Evolutionary conservation across 352 stramenopile species (phyloP).

Genomic region (Globisporangium nodosum): DNA sequence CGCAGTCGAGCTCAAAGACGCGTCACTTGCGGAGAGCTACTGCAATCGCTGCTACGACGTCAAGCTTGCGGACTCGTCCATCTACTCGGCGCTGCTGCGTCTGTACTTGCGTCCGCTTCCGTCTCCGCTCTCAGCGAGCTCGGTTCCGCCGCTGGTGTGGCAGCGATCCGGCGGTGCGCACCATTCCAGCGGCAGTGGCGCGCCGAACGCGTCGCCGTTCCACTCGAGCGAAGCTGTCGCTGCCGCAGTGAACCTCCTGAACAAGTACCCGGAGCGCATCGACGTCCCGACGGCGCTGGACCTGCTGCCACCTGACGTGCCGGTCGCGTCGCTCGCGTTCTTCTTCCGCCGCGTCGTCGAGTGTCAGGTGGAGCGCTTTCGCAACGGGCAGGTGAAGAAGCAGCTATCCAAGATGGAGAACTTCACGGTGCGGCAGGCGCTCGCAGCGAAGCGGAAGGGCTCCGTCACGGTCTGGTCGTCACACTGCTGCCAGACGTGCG

Average conservation of each 20-base stretch:
- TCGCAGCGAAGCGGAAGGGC: slow-evolving; percentile 59
- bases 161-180: slow-evolving; percentile 9
- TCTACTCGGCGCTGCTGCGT: slow-evolving; percentile 74
- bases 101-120: slow-evolving; percentile 59
- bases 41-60: slow-evolving; percentile 78
- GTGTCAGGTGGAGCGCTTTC: slow-evolving; percentile 61
- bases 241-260: slow-evolving; percentile 67
- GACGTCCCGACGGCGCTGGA: slow-evolving; percentile 74
- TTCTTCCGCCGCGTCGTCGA: slow-evolving; percentile 79
- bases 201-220: slow-evolving; percentile 7
- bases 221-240: slow-evolving; percentile 54
- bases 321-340: slow-evolving; percentile 33
- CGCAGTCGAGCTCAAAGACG: slow-evolving; percentile 66
- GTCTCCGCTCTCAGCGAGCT: slow-evolving; percentile 8
- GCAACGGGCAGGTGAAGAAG: slow-evolving; percentile 81
- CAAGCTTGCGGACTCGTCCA: slow-evolving; percentile 69
- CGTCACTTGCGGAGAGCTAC: slow-evolving; percentile 65
- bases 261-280: slow-evolving; percentile 80
- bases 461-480: slow-evolving; percentile 74
- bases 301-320: slow-evolving; percentile 55
- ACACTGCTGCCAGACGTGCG: slow-evolving; percentile 63
- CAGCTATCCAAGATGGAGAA: slow-evolving; percentile 88
- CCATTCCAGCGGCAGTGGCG: slow-evolving; percentile 1
- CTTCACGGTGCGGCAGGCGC: slow-evolving; percentile 64
- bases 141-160: slow-evolving; percentile 24